Evolutionary conservation across 2,329 filamentous ascomycete genomes (phyloP).

Genomic region (Bipolaris oryzae): DNA sequence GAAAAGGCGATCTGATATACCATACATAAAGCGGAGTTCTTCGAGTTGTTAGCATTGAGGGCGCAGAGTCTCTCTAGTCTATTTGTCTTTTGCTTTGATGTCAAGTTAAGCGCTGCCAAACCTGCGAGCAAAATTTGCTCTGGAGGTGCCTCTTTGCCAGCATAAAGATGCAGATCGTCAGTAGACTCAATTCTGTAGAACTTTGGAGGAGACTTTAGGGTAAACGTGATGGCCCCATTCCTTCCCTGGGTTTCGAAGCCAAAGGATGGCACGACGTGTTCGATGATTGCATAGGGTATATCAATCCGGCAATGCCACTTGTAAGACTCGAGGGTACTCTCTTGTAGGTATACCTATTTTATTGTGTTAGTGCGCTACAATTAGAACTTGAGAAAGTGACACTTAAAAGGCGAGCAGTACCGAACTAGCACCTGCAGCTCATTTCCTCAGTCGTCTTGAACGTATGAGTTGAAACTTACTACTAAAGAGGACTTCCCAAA

Average conservation of each 20-base stretch:
- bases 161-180: slow-evolving; percentile 28
- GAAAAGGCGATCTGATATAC: slow-evolving; percentile 54
- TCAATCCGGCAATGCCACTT: slow-evolving; percentile 47
- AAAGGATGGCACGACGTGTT: slow-evolving; percentile 45
- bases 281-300: slow-evolving; percentile 51
- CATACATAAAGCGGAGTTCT: slow-evolving; percentile 55
- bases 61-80: slow-evolving; percentile 41
- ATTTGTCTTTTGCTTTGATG: background rate
- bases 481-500: slow-evolving; percentile 45
- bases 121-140: background rate
- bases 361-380: background rate
- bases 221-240: slow-evolving; percentile 43
- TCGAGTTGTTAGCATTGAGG: slow-evolving; percentile 46
- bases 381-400: background rate
- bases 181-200: slow-evolving; percentile 39
- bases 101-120: slow-evolving; percentile 11
- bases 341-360: slow-evolving; percentile 19
- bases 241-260: slow-evolving; percentile 20
- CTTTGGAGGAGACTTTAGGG: slow-evolving; percentile 48
- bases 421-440: background rate
- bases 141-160: slow-evolving; percentile 12
- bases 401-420: background rate
- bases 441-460: background rate
- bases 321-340: background rate
- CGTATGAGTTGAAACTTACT: background rate